These are phyloP conservation scores for Chenopodium suecicum DNA, from an alignment of 148 eudicot genomes.

Conservation along the genomic window DNA sequence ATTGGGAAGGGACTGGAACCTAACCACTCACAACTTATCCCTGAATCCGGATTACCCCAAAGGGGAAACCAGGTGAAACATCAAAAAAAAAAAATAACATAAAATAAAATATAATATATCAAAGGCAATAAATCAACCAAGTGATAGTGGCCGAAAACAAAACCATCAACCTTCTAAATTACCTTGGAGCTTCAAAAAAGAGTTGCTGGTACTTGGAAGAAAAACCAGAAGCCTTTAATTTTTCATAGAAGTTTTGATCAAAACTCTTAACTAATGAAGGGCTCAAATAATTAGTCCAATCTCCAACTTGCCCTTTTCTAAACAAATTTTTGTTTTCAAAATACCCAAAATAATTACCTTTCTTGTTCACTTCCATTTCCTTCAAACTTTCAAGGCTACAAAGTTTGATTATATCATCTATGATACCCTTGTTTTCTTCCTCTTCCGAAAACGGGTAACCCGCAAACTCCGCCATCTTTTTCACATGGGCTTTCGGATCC, in stretches of 20 bases:
- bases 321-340: neutral
- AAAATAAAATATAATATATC: too few species aligned
- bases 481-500: neutral
- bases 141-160: too few species aligned
- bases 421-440: neutral
- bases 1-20: too few species aligned
- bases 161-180: neutral
- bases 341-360: neutral
- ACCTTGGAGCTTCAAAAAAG: neutral
- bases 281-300: conserved; percentile 4
- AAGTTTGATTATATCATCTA: conserved; percentile 1
- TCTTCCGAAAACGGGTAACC: neutral
- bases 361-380: conserved; percentile 19
- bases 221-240: neutral
- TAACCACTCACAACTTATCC: too few species aligned
- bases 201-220: neutral
- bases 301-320: conserved; percentile 5
- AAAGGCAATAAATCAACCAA: too few species aligned
- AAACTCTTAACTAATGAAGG: neutral
- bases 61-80: too few species aligned
- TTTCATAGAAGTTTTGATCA: neutral
- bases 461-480: neutral
- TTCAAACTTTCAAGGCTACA: conserved; percentile 21
- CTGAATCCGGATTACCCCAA: too few species aligned
- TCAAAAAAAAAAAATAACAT: too few species aligned